phyloP scores from a whole-genome alignment of 768 basidiomycete genomes.

The Royoungia palumana region DNA sequence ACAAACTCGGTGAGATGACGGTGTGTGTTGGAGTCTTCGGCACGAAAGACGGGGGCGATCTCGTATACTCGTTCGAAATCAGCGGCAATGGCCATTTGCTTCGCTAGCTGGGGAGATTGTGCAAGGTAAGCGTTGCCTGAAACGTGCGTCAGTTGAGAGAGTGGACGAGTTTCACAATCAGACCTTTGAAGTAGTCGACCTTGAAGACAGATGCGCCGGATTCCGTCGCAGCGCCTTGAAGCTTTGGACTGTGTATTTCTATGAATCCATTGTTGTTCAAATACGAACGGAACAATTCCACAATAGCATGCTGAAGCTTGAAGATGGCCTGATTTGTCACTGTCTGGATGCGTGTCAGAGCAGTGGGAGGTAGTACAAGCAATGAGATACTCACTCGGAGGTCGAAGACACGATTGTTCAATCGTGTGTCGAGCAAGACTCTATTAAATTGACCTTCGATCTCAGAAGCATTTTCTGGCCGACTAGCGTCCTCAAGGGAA shows the following conservation, averaged over 20 bases:
- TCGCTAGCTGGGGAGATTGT: slow-evolving; percentile 95
- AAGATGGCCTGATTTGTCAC: slow-evolving; percentile 96
- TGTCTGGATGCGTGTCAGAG: slow-evolving; percentile 50
- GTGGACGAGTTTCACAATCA: background rate
- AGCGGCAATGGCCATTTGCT: slow-evolving; percentile 99
- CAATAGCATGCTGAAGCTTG: slow-evolving; percentile 84
- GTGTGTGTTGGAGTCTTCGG: slow-evolving; percentile 95
- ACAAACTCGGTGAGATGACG: slow-evolving; percentile 98
- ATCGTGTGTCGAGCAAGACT: slow-evolving; percentile 88
- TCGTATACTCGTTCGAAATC: slow-evolving; percentile 99
- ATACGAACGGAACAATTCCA: slow-evolving; percentile 82
- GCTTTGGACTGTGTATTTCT: slow-evolving; percentile 97
- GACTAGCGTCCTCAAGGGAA: slow-evolving; percentile 86
- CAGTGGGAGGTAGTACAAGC: background rate
- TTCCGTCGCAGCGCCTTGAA: slow-evolving; percentile 96
- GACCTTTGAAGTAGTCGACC: slow-evolving; percentile 94
- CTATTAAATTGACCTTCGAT: slow-evolving; percentile 64
- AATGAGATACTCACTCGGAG: slow-evolving; percentile 61
- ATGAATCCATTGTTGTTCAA: slow-evolving; percentile 73
- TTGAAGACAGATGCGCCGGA: slow-evolving; percentile 97
- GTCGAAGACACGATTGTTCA: slow-evolving; percentile 93
- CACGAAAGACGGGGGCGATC: slow-evolving; percentile 95
- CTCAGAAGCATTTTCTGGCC: slow-evolving; percentile 73
- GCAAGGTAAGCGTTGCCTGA: slow-evolving; percentile 90
- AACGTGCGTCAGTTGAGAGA: background rate